Evolutionary conservation across 306 rosid species (phyloP), one percentile per base, ranked within the genome.

Genomic region (Luffa acutangula): DNA sequence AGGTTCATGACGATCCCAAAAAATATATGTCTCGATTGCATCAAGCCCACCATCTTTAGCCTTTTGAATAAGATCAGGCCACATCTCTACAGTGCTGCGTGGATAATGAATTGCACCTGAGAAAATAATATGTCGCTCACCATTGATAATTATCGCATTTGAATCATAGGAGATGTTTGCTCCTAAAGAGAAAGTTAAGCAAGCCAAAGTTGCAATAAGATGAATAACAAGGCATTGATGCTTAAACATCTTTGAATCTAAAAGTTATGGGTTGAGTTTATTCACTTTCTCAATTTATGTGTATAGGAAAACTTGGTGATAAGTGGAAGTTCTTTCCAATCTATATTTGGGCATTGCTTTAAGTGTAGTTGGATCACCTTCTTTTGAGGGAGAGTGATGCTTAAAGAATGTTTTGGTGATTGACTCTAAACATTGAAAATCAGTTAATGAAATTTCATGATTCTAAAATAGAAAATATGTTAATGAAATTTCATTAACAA

Each of bases 1-100:
- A 37, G 81, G 65, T 17, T 79, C 81, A 17, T 79, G 82, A 56
- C 43, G 2, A 36, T 79, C 69, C 77, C 82, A 79, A 53, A 79
- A 79, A 9, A 79, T 76, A 1, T 79, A 79, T 37, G 82, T 79
- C 42, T 79, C 77, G 21, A 79, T 79, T 12, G 72, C 53, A 39
- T 79, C 74, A 10, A 79, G 18, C 10, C 76, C 81, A 48, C 81
- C 81, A 3, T 34, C 39, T 45, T 77, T 58, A 25, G 80, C 80
- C 11, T 57, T 77, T 7, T 31, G 18, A 9, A 77, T 18, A 5
- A 77, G 13, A 41, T 58, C 69, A 13, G 70, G 58, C 80, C 80
- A 77, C 80, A 77, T 77, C 79, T 76, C 58, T 17, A 12, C 65
- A 39, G 7, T 64, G 34, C 20, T 33, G 1, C 45, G 46, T 65